A percentile compares a stretch with the other conserved stretches of the same genome.
These are phyloP conservation scores for Cajanus cajan DNA, from an alignment of 306 rosid genomes.

Conservation along the genomic window DNA sequence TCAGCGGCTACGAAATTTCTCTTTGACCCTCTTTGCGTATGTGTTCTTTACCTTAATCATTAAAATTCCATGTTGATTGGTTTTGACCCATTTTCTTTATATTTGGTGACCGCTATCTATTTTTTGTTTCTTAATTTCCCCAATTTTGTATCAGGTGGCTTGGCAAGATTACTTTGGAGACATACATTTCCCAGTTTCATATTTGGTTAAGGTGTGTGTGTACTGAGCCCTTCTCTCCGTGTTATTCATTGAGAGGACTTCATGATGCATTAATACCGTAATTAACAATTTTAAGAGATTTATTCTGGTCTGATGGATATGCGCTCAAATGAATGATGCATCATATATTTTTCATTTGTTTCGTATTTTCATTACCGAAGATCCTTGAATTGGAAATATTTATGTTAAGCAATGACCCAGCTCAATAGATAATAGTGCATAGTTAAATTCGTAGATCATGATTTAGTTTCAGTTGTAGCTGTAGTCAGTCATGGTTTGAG, in stretches of 20 bases:
- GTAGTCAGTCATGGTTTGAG: constrained; percentile 20
- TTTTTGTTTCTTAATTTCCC: constrained; percentile 11
- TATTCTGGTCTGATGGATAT: constrained; percentile 4
- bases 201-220: constrained; percentile 93
- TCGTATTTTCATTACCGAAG: not conserved
- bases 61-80: constrained; percentile 6
- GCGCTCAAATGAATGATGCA: not conserved
- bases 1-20: constrained; percentile 79
- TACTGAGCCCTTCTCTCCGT: not conserved
- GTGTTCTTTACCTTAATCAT: constrained; percentile 42
- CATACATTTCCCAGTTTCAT: constrained; percentile 98
- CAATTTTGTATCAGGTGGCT: constrained; percentile 72
- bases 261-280: not conserved
- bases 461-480: constrained; percentile 18
- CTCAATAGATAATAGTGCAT: not conserved
- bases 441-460: constrained; percentile 15
- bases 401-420: not conserved
- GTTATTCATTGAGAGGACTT: not conserved
- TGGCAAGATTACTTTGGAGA: constrained; percentile 97
- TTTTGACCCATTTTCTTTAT: constrained; percentile 2
- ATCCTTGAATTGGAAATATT: constrained; percentile 22
- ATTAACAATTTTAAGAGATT: not conserved
- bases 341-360: constrained; percentile 8
- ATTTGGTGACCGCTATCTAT: constrained; percentile 3
- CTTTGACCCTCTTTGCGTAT: constrained; percentile 90